Evolutionary conservation across 805 yeast genomes (phyloP).

Genomic region (Saturnispora ahearnii): DNA sequence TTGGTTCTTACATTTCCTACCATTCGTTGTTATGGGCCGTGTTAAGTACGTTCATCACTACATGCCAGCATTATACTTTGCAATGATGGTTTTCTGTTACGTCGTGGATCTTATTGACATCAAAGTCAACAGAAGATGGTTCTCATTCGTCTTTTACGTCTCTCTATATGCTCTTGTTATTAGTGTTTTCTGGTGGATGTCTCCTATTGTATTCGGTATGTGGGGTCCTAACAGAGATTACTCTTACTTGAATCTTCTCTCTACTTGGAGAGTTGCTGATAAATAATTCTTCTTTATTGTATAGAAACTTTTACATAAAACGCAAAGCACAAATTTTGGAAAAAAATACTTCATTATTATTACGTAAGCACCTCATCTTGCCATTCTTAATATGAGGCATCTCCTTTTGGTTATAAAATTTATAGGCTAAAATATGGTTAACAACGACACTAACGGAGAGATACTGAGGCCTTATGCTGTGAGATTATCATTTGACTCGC

Average conservation of each 20-base stretch:
- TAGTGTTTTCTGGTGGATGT: conserved; percentile 49
- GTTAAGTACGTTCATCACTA: conserved; percentile 96
- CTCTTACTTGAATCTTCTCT: conserved; percentile 43
- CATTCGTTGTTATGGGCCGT: conserved; percentile 90
- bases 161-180: conserved; percentile 42
- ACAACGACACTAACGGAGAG: conserved; percentile 19
- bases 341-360: background rate
- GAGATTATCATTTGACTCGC: conserved; percentile 25
- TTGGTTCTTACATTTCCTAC: conserved; percentile 82
- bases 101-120: conserved; percentile 36
- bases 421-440: conserved; percentile 13
- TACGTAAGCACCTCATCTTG: background rate
- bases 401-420: background rate
- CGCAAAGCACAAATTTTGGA: background rate
- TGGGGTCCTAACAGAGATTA: conserved; percentile 40
- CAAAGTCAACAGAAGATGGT: conserved; percentile 17
- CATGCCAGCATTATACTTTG: conserved; percentile 91
- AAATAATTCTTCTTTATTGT: background rate
- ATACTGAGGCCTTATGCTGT: conserved; percentile 28
- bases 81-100: conserved; percentile 67
- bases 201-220: conserved; percentile 81
- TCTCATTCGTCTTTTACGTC: conserved; percentile 31
- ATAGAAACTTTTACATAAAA: background rate
- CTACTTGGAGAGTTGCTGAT: conserved; percentile 40
- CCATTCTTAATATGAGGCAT: background rate